Conservation (phyloP, 306 rosid species). For the Begonia peltatifolia region DNA sequence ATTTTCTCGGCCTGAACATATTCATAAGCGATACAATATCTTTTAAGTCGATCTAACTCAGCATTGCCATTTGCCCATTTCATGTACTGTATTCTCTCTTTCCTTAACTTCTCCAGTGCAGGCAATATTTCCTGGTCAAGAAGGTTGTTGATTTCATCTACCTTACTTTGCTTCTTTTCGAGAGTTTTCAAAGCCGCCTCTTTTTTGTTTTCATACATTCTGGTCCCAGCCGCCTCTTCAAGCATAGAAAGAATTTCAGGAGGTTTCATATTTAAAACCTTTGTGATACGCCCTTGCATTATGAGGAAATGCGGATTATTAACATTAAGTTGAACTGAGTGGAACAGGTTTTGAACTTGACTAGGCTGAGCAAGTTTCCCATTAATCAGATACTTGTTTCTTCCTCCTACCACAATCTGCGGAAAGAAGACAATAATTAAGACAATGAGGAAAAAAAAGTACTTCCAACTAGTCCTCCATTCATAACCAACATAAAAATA, state of each 20-base stretch:
- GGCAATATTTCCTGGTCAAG: constrained; percentile 95
- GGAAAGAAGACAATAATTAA: not conserved
- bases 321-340: constrained; percentile 93
- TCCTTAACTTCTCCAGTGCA: constrained; percentile 91
- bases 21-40: constrained; percentile 78
- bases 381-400: constrained; percentile 85
- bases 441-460: no score
- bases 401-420: constrained; percentile 96
- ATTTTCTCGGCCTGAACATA: constrained; percentile 69
- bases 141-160: constrained; percentile 91
- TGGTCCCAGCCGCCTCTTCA: constrained; percentile 98
- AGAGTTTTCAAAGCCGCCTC: constrained; percentile 96
- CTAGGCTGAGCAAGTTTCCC: constrained; percentile 98
- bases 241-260: constrained; percentile 95
- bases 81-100: constrained; percentile 87
- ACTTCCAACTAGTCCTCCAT: no score
- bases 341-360: constrained; percentile 96
- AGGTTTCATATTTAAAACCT: constrained; percentile 95
- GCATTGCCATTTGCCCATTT: constrained; percentile 98
- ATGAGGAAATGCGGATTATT: constrained; percentile 94
- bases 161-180: constrained; percentile 96
- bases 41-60: constrained; percentile 75
- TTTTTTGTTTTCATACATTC: constrained; percentile 97
- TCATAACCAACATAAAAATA: no score
- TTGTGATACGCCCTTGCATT: constrained; percentile 98